phyloP scores from a whole-genome alignment of 23 red algal species.

The Agarophyton chilense region DNA sequence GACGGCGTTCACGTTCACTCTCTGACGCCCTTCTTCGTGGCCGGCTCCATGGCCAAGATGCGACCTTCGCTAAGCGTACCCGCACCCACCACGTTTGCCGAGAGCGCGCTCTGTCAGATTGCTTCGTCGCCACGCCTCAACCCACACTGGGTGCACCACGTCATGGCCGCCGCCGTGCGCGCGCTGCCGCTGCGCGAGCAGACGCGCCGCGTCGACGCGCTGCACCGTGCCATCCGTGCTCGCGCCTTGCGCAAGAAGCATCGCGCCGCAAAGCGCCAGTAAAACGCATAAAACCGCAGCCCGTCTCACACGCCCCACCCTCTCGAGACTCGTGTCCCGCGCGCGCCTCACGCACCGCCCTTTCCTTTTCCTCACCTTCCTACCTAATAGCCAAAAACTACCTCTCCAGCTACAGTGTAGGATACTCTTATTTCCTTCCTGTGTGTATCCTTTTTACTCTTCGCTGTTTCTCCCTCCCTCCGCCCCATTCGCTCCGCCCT shows the following conservation, averaged over 20 bases:
- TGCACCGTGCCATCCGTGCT: constrained; percentile 74
- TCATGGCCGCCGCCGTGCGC: constrained; percentile 48
- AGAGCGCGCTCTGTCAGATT: constrained; percentile 46
- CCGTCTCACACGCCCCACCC: no score
- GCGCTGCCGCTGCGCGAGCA: constrained; percentile 65
- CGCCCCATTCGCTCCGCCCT: not conserved
- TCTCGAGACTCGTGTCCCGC: not conserved
- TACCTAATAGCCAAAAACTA: not conserved
- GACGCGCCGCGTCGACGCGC: constrained; percentile 47
- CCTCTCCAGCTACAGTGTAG: no score
- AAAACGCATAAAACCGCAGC: not conserved
- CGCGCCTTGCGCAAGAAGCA: constrained; percentile 81
- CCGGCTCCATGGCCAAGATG: constrained; percentile 93
- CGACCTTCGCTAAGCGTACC: constrained; percentile 72
- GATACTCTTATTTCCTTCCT: no score
- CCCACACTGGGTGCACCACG: constrained; percentile 88
- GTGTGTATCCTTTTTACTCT: no score
- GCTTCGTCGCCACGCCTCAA: constrained; percentile 54
- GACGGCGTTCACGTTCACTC: constrained; percentile 70
- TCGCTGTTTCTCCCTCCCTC: no score
- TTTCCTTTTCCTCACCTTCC: not conserved
- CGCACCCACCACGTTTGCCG: constrained; percentile 67
- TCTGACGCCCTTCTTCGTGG: constrained; percentile 89
- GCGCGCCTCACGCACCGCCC: not conserved
- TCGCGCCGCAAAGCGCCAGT: constrained; percentile 36